Base-by-base conservation (phyloP, 768 basidiomycete genomes). In the Russula sp. region DNA sequence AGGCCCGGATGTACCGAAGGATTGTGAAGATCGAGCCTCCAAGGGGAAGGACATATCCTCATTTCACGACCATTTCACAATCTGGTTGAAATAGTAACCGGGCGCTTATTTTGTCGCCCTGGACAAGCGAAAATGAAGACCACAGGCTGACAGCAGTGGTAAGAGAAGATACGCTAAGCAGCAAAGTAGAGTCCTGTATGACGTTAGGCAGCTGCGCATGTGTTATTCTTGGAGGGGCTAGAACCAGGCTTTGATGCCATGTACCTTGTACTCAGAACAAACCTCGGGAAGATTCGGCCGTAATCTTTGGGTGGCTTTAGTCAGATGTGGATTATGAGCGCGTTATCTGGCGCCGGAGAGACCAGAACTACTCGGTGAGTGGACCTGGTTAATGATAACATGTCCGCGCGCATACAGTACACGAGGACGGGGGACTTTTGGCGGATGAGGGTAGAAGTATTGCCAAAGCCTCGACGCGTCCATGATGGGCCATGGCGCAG, bases 321-420 rank as follows among this genome's bases (percentile, higher is more conserved):
- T n/a, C 42, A 36, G 20, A 36, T 24, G 18, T 28, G 13, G 26
- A n/a, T 34, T 9, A 24, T 6, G 40, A 48, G 30, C 8, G 57
- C 24, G 58, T 38, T 38, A 40, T 59, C 57, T 59, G 14, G 63
- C 63, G 58, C 58, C 42, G 51, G 57, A 7, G 24, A 34, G 30
- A 46, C 42, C 26, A 57, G 44, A 34, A 52, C 51, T 42, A 42
- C 18, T 38, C 13, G 38, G 40, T 30, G 42, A 28, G 44, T 42
- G 32, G 49, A 11, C 57, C 34, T 52, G 24, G 40, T 58, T 53
- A 44, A 48, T 51, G 56, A 22, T 52, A 32, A 46, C 42, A 48
- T 28, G 40, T 20, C 34, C 30, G 28, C 30, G 32, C 50, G 32
- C 18, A 30, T 14, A 24, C 18, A n/a, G 42, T 44, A 22, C 48